These are phyloP conservation scores for Ustilago sp. DNA, from an alignment of 1,284 basidiomycete genomes.

Conservation along the genomic window DNA sequence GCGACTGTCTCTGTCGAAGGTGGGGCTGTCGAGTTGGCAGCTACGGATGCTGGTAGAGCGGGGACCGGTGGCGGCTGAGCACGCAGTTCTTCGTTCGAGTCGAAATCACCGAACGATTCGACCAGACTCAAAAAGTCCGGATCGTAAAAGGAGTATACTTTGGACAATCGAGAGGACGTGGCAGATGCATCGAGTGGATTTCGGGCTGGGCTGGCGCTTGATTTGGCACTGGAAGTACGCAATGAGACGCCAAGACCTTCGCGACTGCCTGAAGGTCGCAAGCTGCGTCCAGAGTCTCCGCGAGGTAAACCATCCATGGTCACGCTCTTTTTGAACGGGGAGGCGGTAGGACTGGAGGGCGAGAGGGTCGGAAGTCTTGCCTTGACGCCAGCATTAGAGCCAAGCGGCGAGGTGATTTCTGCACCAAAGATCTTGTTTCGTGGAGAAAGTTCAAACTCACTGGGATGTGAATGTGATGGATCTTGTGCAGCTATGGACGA, in stretches of 20 bases:
- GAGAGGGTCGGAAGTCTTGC: conserved; percentile 14
- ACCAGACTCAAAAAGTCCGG: conserved; percentile 77
- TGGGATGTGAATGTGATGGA: conserved; percentile 5
- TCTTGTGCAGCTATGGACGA: conserved; percentile 24
- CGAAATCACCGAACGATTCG: conserved; percentile 68
- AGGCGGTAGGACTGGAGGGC: conserved; percentile 23
- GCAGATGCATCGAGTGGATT: conserved; percentile 36
- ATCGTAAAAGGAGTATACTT: conserved; percentile 81
- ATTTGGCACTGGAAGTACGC: conserved; percentile 18
- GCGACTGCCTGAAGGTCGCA: conserved; percentile 27
- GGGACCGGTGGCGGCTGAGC: conserved; percentile 28
- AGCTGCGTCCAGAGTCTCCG: conserved; percentile 5
- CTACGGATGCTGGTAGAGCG: conserved; percentile 17
- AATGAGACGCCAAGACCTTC: conserved; percentile 38
- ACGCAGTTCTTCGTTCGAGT: conserved; percentile 48
- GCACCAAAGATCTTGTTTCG: conserved; percentile 23
- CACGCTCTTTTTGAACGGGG: conserved; percentile 26
- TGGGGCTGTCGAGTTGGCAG: not conserved
- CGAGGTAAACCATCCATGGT: conserved; percentile 19
- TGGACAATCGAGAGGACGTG: conserved; percentile 40
- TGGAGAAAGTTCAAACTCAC: conserved; percentile 30
- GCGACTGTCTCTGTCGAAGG: not conserved
- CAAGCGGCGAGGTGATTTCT: conserved; percentile 11
- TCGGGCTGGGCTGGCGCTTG: not conserved
- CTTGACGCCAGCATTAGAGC: conserved; percentile 21